Evolutionary conservation across 306 rosid genomes (phyloP).

Genomic region (Lupinus albus): DNA sequence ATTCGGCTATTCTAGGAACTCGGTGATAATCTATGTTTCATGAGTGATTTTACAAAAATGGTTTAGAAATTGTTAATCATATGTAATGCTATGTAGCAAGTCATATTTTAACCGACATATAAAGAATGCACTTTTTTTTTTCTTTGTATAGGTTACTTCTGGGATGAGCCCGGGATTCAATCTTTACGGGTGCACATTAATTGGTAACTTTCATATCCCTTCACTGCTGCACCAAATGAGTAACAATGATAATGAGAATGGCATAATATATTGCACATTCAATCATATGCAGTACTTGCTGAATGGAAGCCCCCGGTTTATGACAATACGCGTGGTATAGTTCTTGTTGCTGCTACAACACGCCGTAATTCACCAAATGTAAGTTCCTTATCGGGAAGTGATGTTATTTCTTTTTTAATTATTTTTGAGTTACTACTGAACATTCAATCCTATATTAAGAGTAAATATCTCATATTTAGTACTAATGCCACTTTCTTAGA

Average conservation of each 20-base stretch:
- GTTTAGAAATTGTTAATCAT: not conserved
- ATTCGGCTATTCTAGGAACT: constrained; percentile 16
- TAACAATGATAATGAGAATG: not conserved
- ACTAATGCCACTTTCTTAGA: not conserved
- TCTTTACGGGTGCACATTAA: constrained; percentile 84
- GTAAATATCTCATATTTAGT: not conserved
- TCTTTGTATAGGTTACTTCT: constrained; percentile 85
- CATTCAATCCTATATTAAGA: not conserved
- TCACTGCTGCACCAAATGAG: constrained; percentile 6
- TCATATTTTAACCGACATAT: constrained; percentile 5
- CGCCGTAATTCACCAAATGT: constrained; percentile 90
- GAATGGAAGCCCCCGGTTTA: constrained; percentile 96
- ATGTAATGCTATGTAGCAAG: not conserved
- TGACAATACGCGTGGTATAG: constrained; percentile 71
- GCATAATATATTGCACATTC: not conserved
- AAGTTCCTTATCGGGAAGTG: constrained; percentile 34
- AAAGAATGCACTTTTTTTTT: constrained; percentile 25
- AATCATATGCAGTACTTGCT: constrained; percentile 62
- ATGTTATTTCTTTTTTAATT: not conserved
- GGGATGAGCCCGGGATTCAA: constrained; percentile 88
- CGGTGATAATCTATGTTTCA: constrained; percentile 2
- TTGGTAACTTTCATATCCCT: constrained; percentile 56
- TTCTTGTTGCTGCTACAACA: constrained; percentile 77
- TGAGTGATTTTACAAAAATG: not conserved
- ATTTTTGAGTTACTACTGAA: not conserved